Conservation (phyloP, 805 yeast genomes). For the Maudiozyma saulgeensis region DNA sequence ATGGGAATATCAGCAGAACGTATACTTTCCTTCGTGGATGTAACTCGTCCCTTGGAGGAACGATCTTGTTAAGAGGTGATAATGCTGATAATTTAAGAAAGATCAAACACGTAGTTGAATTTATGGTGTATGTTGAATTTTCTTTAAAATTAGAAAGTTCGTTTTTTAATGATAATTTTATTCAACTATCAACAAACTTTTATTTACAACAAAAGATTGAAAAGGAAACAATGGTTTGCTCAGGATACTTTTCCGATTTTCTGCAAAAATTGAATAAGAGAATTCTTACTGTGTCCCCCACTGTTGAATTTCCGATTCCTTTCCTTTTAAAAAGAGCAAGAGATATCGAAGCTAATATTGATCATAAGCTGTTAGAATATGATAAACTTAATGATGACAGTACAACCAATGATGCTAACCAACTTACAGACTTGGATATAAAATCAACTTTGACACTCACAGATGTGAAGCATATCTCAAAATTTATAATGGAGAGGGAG, state of each 20-base stretch:
- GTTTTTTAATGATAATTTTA: slow-evolving; percentile 59
- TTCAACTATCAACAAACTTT: slow-evolving; percentile 36
- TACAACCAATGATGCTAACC: slow-evolving; percentile 6
- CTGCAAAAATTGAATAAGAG: slow-evolving; percentile 37
- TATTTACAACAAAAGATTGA: slow-evolving; percentile 21
- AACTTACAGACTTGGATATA: slow-evolving; percentile 14
- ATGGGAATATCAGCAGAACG: slow-evolving; percentile 50
- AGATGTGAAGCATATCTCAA: slow-evolving; percentile 27
- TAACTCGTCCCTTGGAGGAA: slow-evolving; percentile 63
- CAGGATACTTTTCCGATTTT: slow-evolving; percentile 32
- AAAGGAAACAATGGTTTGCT: slow-evolving; percentile 9
- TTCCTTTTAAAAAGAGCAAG: slow-evolving; percentile 47
- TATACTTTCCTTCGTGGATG: slow-evolving; percentile 77
- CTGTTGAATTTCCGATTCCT: slow-evolving; percentile 68
- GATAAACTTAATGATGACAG: slow-evolving; percentile 19
- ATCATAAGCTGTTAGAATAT: slow-evolving; percentile 18
- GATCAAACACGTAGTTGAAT: slow-evolving; percentile 70
- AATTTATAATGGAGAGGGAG: slow-evolving; percentile 26
- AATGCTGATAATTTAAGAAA: slow-evolving; percentile 49
- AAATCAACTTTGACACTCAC: slow-evolving; percentile 26
- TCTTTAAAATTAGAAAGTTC: slow-evolving; percentile 74
- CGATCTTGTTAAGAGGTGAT: slow-evolving; percentile 80
- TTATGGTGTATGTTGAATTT: slow-evolving; percentile 68
- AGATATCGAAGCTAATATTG: slow-evolving; percentile 36
- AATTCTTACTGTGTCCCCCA: slow-evolving; percentile 74